Percentiles rank a stretch among this genome's conserved stretches.
Evolutionary conservation across 805 yeast species (phyloP).

Genomic region (Pichia californica): DNA sequence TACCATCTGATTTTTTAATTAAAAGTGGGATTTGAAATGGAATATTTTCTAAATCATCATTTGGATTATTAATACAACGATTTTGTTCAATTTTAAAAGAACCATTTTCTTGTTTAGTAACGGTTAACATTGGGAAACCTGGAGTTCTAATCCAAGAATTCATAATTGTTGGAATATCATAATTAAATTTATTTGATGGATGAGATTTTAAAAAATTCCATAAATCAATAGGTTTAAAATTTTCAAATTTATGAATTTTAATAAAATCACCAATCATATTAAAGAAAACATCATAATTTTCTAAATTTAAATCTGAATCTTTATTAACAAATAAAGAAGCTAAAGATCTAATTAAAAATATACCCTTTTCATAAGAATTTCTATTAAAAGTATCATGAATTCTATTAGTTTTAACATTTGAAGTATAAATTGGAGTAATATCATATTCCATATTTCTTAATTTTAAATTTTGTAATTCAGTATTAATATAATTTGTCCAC

Average conservation of each 20-base stretch:
- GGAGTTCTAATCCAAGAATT: conserved; percentile 56
- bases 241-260: conserved; percentile 27
- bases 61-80: conserved; percentile 27
- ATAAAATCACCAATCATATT: conserved; percentile 35
- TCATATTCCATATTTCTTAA: conserved; percentile 29
- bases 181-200: conserved; percentile 21
- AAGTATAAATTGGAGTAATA: conserved; percentile 32
- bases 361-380: conserved; percentile 54
- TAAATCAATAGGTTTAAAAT: conserved; percentile 44
- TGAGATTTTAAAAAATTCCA: conserved; percentile 39
- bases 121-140: conserved; percentile 62
- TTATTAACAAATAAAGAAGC: conserved; percentile 34
- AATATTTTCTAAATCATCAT: conserved; percentile 40
- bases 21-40: conserved; percentile 60
- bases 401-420: conserved; percentile 32
- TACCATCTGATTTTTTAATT: conserved; percentile 32
- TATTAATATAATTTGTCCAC: conserved; percentile 29
- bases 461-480: conserved; percentile 27
- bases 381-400: conserved; percentile 43
- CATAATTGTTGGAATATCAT: conserved; percentile 45
- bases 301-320: conserved; percentile 21
- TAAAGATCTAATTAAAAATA: conserved; percentile 48
- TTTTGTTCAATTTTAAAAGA: conserved; percentile 38
- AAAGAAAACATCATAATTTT: conserved; percentile 28
- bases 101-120: conserved; percentile 31